Base-by-base conservation (phyloP, 176 grass and related monocot species). In the Oryza coarctata region DNA sequence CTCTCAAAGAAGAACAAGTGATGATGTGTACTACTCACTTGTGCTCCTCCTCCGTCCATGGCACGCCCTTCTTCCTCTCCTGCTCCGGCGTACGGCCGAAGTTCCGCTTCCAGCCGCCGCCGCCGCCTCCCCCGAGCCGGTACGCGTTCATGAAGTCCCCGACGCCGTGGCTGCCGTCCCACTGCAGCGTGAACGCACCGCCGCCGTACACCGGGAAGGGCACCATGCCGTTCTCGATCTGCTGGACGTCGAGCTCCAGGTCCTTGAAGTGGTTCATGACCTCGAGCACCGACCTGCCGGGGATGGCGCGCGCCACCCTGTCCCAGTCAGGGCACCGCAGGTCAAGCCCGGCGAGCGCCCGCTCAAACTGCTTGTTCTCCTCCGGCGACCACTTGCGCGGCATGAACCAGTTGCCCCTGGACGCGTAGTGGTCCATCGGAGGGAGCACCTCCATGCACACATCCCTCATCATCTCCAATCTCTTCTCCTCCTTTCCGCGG, bases 11-110 rank as follows among this genome's bases (percentile, higher is more conserved):
- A 43, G 11, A 49, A 49, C 3, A 47, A 49, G 45, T 47, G 44
- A 17, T 15, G 44, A 17, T 50, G 45, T 50, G 32, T 36, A 55
- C 1, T 76, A 75, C 85, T 90, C 71, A 94, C 94, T 72, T 91
- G 85, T 97, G 94, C 85, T 97, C 94, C 64, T 92, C 92, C 87
- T 97, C 89, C 25, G 94, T 94, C 94, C 94, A 97, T 76, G 94
- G 94, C 79, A 97, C 83, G 64, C 94, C 94, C 86, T 97, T 97
- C 90, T 94, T 94, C 76, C 94, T 88, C 77, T 97, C 94, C 72
- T 97, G 94, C 79, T 97, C 89, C n/a, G 77, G 83, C 47, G 83
- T 83, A 43, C 70, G 89, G 67, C 74, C 83, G 60, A 39, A 50
- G 80, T 85, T 82, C 70, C 91, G 88, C 85, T 86, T 88, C 73